Base-by-base conservation (phyloP, 2,329 filamentous ascomycete genomes). In the Penicillium italicum region DNA sequence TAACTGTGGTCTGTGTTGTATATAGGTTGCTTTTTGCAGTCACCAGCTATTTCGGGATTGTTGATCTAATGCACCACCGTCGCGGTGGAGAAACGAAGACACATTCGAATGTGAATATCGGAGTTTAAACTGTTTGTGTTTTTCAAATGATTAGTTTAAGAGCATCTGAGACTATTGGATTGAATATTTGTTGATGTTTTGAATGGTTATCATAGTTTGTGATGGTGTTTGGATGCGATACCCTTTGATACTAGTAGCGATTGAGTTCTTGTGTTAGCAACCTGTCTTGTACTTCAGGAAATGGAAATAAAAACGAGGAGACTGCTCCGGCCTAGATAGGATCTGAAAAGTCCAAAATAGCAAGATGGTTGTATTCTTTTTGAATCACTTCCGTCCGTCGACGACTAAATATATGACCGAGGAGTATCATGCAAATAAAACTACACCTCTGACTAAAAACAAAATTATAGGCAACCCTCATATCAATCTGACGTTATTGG, bases 11-110 rank as follows among this genome's bases (percentile, higher is more conserved):
- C 11, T 43, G 20, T 26, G 30, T 37, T 22, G 51, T 11, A 16
- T 26, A 26, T 60, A 72, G 70, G 69, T 65, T 59, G 10, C 61
- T 72, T n/a, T 85, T 84, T 61, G 69, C 76, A 2, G 74, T 72
- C 20, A 83, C 82, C 1, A 80, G 76, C 1, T 71, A 77, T 10
- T 68, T 83, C 46, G 76, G 80, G 4, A 71, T 74, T 3, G 61
- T 82, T 28, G 79, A 80, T 51, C 72, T 80, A 42, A 71, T 77
- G 58, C 70, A 75, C 18, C 76, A 75, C 34, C 67, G 73, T 12
- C 66, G 69, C 31, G 67, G 59, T 28, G 60, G 55, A 22, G 54
- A 59, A 18, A 59, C 57, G 26, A 63, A 67, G 50, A 56, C 62
- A 16, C 60, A 63, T 53, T 58, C 66, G 18, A 63, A 68, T 54